These are phyloP conservation scores for Calvatia gigantea DNA, from an alignment of 768 basidiomycete species.

Conservation along the genomic window DNA sequence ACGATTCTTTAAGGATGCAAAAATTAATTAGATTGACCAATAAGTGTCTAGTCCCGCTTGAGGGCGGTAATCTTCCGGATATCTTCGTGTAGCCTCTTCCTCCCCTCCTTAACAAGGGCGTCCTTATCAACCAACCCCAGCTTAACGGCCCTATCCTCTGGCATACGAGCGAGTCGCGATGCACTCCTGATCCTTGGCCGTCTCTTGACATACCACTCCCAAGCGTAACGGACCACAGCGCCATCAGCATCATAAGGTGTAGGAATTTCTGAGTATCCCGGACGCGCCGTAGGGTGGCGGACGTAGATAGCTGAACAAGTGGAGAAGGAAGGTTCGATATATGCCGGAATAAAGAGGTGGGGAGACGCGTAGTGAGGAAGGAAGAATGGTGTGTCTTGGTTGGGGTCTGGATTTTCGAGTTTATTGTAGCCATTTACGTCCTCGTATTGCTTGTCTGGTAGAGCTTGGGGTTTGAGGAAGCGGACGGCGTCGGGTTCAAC, in stretches of 20 bases:
- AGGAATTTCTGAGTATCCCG: conserved; percentile 92
- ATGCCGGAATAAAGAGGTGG: conserved; percentile 83
- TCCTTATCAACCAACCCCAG: conserved; percentile 28
- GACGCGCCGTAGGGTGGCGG: conserved; percentile 95
- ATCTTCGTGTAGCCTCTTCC: conserved; percentile 21
- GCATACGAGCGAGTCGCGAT: conserved; percentile 57
- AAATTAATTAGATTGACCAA: conserved; percentile 1
- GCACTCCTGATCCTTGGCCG: conserved; percentile 66
- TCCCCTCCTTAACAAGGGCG: conserved; percentile 16
- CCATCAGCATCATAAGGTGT: conserved; percentile 97
- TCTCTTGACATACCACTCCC: conserved; percentile 90
- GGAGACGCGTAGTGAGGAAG: conserved; percentile 88
- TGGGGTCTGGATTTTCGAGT: conserved; percentile 6
- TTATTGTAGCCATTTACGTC: conserved; percentile 26
- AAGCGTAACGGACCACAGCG: conserved; percentile 84
- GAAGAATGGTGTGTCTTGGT: conserved; percentile 61
- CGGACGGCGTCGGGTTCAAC: conserved; percentile 80
- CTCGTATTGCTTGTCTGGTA: conserved; percentile 31
- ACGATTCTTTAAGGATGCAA: too few relatives aligned
- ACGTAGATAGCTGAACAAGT: conserved; percentile 93
- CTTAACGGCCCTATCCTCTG: conserved; percentile 56
- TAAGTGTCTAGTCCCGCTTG: not conserved
- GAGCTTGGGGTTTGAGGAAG: conserved; percentile 46
- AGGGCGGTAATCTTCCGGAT: conserved; percentile 17
- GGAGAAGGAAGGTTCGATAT: conserved; percentile 69